These are phyloP conservation scores for Sequoiadendron giganteum DNA, from an alignment of 75 land plant species.

Conservation along the genomic window DNA sequence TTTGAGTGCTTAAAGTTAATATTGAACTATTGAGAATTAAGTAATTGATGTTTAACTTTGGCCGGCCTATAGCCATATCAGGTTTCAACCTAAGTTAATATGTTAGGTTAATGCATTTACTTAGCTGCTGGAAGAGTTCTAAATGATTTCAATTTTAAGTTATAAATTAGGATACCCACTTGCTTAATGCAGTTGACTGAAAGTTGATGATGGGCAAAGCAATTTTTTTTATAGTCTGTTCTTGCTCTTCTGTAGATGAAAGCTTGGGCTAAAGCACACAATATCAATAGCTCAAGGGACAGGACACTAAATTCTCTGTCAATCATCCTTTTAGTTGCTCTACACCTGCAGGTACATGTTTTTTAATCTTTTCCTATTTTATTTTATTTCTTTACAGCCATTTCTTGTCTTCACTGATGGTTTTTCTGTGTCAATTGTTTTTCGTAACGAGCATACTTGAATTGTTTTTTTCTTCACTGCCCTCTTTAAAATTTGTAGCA, in stretches of 20 bases:
- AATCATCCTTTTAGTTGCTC: conserved; percentile 62
- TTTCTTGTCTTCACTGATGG: background rate
- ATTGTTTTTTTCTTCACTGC: background rate
- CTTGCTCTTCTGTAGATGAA: conserved; percentile 50
- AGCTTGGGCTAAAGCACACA: conserved; percentile 74
- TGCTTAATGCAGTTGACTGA: background rate
- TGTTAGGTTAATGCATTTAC: background rate
- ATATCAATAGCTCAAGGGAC: conserved; percentile 76
- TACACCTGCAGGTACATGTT: conserved; percentile 75
- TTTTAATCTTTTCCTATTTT: background rate
- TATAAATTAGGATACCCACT: background rate
- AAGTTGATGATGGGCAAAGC: background rate
- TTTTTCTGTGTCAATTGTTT: conserved; percentile 3
- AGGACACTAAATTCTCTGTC: conserved; percentile 72
- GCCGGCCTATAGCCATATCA: background rate
- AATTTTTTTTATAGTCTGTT: background rate
- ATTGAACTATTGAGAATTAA: background rate
- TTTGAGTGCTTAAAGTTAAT: background rate
- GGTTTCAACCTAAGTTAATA: background rate
- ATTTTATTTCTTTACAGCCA: background rate
- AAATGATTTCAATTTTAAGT: too few relatives aligned
- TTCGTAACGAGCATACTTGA: background rate
- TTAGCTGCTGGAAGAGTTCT: background rate
- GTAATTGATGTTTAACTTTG: background rate
- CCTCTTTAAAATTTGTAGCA: conserved; percentile 6